These are phyloP conservation scores for Coprinopsis sp. DNA, from an alignment of 768 basidiomycete genomes.

Conservation along the genomic window DNA sequence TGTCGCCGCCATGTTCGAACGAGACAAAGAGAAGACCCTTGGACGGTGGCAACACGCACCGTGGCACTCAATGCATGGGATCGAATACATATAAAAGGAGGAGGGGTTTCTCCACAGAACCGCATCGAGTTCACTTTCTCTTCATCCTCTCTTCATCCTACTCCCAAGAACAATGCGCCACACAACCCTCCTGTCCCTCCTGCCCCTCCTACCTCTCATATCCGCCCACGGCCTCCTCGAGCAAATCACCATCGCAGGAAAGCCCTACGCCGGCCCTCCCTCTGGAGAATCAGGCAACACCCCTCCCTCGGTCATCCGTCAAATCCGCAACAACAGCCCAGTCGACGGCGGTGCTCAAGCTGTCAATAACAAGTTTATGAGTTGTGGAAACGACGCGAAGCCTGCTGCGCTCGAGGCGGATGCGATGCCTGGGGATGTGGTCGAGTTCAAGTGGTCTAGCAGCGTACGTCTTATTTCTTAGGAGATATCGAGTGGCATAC, in stretches of 20 bases:
- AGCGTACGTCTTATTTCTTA: slow-evolving; percentile 24
- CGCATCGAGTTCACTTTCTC: too few relatives aligned
- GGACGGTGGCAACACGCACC: too few relatives aligned
- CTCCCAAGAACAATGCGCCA: too few relatives aligned
- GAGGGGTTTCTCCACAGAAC: too few relatives aligned
- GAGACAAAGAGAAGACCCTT: too few relatives aligned
- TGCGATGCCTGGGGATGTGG: slow-evolving; percentile 54
- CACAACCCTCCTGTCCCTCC: slow-evolving; percentile 25
- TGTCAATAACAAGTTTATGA: slow-evolving; percentile 47
- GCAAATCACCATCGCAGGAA: slow-evolving; percentile 36
- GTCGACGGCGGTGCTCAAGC: too few relatives aligned
- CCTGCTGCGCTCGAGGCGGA: slow-evolving; percentile 46
- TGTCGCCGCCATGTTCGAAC: too few relatives aligned
- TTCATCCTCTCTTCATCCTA: too few relatives aligned
- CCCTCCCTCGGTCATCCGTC: slow-evolving; percentile 42
- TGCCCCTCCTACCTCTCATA: slow-evolving; percentile 23
- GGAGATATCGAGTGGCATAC: too few relatives aligned
- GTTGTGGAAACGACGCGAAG: slow-evolving; percentile 54
- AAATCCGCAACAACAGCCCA: slow-evolving; percentile 32
- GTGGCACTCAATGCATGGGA: too few relatives aligned
- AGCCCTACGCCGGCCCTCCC: slow-evolving; percentile 29
- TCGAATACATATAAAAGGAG: too few relatives aligned
- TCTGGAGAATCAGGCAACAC: neutral
- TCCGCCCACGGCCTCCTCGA: slow-evolving; percentile 42
- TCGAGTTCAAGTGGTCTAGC: slow-evolving; percentile 57